Percentiles rank a stretch among this genome's conserved stretches.
Evolutionary conservation across 192 early-diverging fungal genomes (phyloP).

Genomic region (Mycoemilia scoparia): DNA sequence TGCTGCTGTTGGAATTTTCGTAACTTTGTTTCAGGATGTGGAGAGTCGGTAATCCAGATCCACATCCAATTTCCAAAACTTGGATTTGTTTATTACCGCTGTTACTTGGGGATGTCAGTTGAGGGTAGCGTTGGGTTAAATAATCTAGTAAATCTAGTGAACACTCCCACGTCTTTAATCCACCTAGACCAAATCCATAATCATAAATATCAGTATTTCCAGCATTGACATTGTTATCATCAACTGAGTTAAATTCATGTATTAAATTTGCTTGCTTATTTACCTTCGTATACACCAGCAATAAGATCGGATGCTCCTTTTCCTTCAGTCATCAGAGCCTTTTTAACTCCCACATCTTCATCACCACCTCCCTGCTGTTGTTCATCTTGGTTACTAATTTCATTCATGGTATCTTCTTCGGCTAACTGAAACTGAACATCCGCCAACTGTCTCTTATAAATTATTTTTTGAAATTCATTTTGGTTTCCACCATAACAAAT

Average conservation of each 20-base stretch:
- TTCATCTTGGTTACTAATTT: slow-evolving; percentile 12
- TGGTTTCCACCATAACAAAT: no score
- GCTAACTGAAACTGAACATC: slow-evolving; percentile 77
- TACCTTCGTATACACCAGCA: slow-evolving; percentile 83
- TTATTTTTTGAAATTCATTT: no score
- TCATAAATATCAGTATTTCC: neutral
- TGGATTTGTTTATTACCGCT: neutral
- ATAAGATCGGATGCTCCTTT: slow-evolving; percentile 48
- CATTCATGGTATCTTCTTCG: slow-evolving; percentile 45
- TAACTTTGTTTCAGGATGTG: slow-evolving; percentile 36
- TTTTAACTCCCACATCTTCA: neutral
- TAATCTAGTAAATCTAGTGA: slow-evolving; percentile 67
- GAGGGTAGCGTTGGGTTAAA: slow-evolving; percentile 26
- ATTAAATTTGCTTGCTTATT: no score
- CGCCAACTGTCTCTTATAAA: slow-evolving; percentile 53
- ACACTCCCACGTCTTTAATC: slow-evolving; percentile 97
- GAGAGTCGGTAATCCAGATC: slow-evolving; percentile 69
- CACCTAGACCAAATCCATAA: no score
- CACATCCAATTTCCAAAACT: slow-evolving; percentile 68
- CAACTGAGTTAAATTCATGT: slow-evolving; percentile 6
- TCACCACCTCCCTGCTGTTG: slow-evolving; percentile 8
- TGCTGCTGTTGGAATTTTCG: no score
- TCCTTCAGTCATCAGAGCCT: slow-evolving; percentile 7
- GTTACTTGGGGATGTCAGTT: neutral
- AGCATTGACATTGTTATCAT: neutral